Percentiles rank a stretch among this genome's conserved stretches.
These are phyloP conservation scores for Fraxinus sp. DNA, from an alignment of 305 asterid genomes.

Conservation along the genomic window DNA sequence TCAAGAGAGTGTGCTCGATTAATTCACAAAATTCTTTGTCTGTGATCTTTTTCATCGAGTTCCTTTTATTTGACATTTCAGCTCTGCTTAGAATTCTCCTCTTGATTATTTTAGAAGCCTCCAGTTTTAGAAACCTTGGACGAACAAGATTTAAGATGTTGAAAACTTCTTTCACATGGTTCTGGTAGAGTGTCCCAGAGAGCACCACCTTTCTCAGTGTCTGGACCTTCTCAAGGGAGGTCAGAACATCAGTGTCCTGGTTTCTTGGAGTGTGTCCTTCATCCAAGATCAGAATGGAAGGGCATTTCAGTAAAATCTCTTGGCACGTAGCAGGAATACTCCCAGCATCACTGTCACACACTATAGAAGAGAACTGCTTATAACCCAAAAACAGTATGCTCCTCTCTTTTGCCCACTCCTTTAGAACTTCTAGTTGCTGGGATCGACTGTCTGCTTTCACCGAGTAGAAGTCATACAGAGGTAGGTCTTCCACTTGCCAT, in stretches of 20 bases:
- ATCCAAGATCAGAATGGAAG: slow-evolving; percentile 77
- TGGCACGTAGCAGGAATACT: slow-evolving; percentile 58
- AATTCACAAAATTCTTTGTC: slow-evolving; percentile 75
- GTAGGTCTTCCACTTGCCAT: slow-evolving; percentile 91
- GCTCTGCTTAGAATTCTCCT: slow-evolving; percentile 85
- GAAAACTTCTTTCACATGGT: slow-evolving; percentile 92
- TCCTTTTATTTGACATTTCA: slow-evolving; percentile 45
- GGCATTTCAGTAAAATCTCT: slow-evolving; percentile 58
- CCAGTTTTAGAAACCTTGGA: slow-evolving; percentile 79
- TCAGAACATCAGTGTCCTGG: slow-evolving; percentile 81
- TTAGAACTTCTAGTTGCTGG: slow-evolving; percentile 83
- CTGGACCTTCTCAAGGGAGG: slow-evolving; percentile 88
- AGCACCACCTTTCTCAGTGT: slow-evolving; percentile 88
- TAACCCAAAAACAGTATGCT: slow-evolving; percentile 85
- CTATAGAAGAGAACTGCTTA: slow-evolving; percentile 78
- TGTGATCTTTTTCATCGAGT: slow-evolving; percentile 47
- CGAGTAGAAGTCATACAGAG: slow-evolving; percentile 78
- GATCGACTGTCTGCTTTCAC: slow-evolving; percentile 79
- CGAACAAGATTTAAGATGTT: slow-evolving; percentile 92
- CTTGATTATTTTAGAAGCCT: slow-evolving; percentile 57
- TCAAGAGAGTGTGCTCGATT: slow-evolving; percentile 74
- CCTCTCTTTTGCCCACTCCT: slow-evolving; percentile 65
- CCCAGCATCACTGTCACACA: slow-evolving; percentile 60
- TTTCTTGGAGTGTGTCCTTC: slow-evolving; percentile 98
- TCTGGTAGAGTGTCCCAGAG: slow-evolving; percentile 95